A percentile compares a stretch with the other conserved stretches of the same genome.
phyloP scores from a whole-genome alignment of 148 eudicot genomes.

The Euryodendron excelsum region DNA sequence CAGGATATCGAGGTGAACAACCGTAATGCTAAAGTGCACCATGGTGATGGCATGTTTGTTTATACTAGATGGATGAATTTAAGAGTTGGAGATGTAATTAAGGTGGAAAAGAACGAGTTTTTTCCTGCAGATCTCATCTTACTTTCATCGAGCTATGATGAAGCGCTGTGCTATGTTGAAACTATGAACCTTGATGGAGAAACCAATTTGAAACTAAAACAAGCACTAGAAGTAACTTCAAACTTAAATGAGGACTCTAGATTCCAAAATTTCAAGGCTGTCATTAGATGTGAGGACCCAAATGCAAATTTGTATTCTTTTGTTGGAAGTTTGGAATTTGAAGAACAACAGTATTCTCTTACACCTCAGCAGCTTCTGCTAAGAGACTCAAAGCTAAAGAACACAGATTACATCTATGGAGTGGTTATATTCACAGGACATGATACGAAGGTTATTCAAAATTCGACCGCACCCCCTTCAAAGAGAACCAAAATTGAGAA shows the following conservation, averaged over 20 bases:
- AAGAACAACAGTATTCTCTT: slow-evolving; percentile 39
- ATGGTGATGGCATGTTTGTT: slow-evolving; percentile 42
- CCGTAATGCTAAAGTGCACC: slow-evolving; percentile 39
- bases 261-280: slow-evolving; percentile 44
- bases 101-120: slow-evolving; percentile 58
- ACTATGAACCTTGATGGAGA: slow-evolving; percentile 74
- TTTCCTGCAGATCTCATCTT: slow-evolving; percentile 69
- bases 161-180: slow-evolving; percentile 70
- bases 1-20: slow-evolving; percentile 65
- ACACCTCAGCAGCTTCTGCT: slow-evolving; percentile 58
- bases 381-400: slow-evolving; percentile 62
- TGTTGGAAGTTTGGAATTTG: slow-evolving; percentile 49
- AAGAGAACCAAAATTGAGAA: slow-evolving; percentile 67
- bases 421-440: slow-evolving; percentile 66
- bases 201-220: slow-evolving; percentile 64
- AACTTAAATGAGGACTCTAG: slow-evolving; percentile 42
- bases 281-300: slow-evolving; percentile 69
- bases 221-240: slow-evolving; percentile 46
- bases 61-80: slow-evolving; percentile 43
- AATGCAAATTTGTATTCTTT: slow-evolving; percentile 64
- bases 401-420: slow-evolving; percentile 64
- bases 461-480: slow-evolving; percentile 63
- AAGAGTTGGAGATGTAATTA: slow-evolving; percentile 65
- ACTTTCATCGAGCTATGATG: slow-evolving; percentile 68
- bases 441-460: slow-evolving; percentile 70